Conservation (phyloP, 2,329 filamentous ascomycete species). For the Elsinoe ampelina region DNA sequence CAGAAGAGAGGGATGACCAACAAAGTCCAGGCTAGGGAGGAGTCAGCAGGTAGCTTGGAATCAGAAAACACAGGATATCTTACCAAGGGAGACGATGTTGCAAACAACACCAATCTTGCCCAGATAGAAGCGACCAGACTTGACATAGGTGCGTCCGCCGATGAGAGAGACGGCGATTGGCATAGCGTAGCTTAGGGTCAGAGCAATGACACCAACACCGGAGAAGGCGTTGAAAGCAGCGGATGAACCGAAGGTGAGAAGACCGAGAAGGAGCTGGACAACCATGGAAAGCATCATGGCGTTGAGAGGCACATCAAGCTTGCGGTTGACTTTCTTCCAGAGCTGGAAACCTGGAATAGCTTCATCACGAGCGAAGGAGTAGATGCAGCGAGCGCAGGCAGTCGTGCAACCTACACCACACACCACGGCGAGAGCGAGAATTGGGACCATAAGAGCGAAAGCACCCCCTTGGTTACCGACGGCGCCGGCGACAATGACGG, state of each 20-base stretch:
- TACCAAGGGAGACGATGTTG: slow-evolving; percentile 58
- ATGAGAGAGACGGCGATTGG: slow-evolving; percentile 58
- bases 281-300: slow-evolving; percentile 64
- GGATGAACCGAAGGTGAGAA: slow-evolving; percentile 60
- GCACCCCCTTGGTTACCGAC: slow-evolving; percentile 51
- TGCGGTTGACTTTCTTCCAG: slow-evolving; percentile 54
- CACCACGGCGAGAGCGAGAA: slow-evolving; percentile 56
- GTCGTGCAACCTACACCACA: slow-evolving; percentile 63
- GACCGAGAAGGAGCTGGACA: slow-evolving; percentile 53
- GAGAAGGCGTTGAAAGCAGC: slow-evolving; percentile 60
- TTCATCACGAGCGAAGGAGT: slow-evolving; percentile 62
- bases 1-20: slow-evolving; percentile 66
- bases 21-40: slow-evolving; percentile 49
- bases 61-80: slow-evolving; percentile 28
- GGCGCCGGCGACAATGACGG: slow-evolving; percentile 53
- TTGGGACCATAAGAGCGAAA: slow-evolving; percentile 53
- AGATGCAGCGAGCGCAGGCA: slow-evolving; percentile 57
- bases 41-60: slow-evolving; percentile 23
- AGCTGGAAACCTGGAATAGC: slow-evolving; percentile 54
- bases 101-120: slow-evolving; percentile 51
- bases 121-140: slow-evolving; percentile 50
- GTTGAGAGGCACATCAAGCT: slow-evolving; percentile 57
- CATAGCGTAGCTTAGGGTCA: slow-evolving; percentile 58
- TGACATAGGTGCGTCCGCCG: slow-evolving; percentile 51
- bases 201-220: slow-evolving; percentile 59